Conservation (phyloP, 306 rosid genomes). For the Pterocarpus santalinus region DNA sequence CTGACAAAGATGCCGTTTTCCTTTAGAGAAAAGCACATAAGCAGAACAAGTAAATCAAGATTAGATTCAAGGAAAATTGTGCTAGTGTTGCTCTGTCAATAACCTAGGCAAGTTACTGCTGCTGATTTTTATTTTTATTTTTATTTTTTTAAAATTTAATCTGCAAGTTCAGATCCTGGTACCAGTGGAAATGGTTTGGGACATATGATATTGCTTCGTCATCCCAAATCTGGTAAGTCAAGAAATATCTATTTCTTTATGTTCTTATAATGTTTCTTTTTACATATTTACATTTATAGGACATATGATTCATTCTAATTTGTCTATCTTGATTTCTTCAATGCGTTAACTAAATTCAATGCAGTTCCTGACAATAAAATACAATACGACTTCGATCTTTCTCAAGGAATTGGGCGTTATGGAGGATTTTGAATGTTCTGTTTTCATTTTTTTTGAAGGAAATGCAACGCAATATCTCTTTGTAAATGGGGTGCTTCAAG, state of each 20-base stretch:
- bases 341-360: constrained; percentile 12
- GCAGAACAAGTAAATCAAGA: too few species aligned
- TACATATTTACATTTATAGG: constrained; percentile 8
- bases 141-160: not conserved
- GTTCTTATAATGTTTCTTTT: not conserved
- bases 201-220: constrained; percentile 67
- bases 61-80: too few species aligned
- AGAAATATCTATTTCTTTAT: not conserved
- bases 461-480: constrained; percentile 70
- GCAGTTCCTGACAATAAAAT: not conserved
- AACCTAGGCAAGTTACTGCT: not conserved
- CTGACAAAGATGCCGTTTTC: too few species aligned
- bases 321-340: constrained; percentile 14
- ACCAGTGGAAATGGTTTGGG: constrained; percentile 63
- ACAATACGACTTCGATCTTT: not conserved
- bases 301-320: constrained; percentile 3
- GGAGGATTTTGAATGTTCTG: constrained; percentile 25
- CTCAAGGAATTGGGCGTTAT: constrained; percentile 30
- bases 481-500: constrained; percentile 77
- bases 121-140: not conserved
- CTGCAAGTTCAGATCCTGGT: constrained; percentile 61
- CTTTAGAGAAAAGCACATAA: too few species aligned
- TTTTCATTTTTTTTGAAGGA: constrained; percentile 57
- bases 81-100: too few species aligned
- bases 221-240: constrained; percentile 79